phyloP scores from a whole-genome alignment of 2,329 filamentous ascomycete species.

The Stemphylium lycopersici region DNA sequence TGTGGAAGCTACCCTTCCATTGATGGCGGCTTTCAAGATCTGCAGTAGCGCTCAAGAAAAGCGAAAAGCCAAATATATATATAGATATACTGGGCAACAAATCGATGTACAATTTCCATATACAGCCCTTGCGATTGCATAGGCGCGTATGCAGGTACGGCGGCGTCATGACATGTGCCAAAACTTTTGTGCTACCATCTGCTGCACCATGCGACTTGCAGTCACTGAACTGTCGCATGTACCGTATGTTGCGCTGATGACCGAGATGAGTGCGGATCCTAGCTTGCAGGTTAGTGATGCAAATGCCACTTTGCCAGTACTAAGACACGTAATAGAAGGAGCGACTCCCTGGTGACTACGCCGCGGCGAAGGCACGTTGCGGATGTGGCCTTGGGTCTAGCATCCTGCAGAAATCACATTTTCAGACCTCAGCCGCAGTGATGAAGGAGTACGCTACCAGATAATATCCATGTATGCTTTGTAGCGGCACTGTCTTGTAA shows the following conservation, averaged over 20 bases:
- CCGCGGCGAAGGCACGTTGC: slow-evolving; percentile 1
- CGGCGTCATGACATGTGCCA: not conserved
- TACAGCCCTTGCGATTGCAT: not conserved
- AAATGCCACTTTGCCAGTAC: not conserved
- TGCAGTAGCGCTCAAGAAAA: not conserved
- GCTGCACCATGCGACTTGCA: not conserved
- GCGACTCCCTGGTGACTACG: not conserved
- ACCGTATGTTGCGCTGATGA: not conserved
- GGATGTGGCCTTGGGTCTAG: not conserved
- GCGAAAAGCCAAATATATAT: not conserved
- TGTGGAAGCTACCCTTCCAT: not conserved
- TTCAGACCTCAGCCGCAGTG: not conserved
- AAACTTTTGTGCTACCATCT: not conserved
- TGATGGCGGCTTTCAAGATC: not conserved
- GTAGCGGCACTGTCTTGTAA: not conserved
- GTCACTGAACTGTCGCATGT: not conserved
- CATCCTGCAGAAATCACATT: not conserved
- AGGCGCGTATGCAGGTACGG: not conserved
- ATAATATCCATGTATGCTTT: not conserved
- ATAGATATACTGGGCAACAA: not conserved
- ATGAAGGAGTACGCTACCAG: not conserved
- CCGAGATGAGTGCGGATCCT: slow-evolving; percentile 1
- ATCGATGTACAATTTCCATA: not conserved
- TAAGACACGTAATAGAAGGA: not conserved
- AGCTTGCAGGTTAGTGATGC: not conserved